Conservation (phyloP, 192 early-diverging fungal genomes). For the Mortierella hygrophila region DNA sequence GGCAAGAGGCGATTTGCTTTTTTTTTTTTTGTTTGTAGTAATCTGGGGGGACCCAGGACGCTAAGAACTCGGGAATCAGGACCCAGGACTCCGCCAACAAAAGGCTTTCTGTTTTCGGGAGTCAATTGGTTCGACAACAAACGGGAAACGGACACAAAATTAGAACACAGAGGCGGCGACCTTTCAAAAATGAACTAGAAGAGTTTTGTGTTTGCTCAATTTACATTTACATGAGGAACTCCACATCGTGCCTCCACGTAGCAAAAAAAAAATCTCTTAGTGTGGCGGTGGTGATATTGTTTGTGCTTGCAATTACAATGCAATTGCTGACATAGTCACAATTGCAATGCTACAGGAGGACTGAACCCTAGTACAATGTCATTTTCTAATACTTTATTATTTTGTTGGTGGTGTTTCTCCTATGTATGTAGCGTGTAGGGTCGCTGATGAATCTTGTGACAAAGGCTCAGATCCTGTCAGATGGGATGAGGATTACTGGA, state of each 20-base stretch:
- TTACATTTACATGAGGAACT: constrained; percentile 29
- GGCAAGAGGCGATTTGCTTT: background rate
- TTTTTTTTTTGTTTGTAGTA: background rate
- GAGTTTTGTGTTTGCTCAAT: background rate
- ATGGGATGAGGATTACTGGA: constrained; percentile 44
- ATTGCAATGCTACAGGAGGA: background rate
- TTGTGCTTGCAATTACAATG: background rate
- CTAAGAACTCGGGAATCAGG: background rate
- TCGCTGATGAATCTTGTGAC: constrained; percentile 30
- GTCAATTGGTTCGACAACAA: background rate
- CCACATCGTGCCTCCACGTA: constrained; percentile 36
- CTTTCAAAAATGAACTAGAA: background rate
- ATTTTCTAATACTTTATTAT: background rate
- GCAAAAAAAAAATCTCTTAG: constrained; percentile 15
- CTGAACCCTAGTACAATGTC: background rate
- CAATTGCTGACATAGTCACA: background rate
- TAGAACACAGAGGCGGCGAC: background rate
- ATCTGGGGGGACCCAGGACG: background rate
- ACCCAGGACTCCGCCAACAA: background rate
- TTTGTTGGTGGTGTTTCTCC: background rate
- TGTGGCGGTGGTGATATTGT: background rate
- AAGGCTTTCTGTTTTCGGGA: background rate
- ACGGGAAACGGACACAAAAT: background rate
- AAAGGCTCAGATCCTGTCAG: constrained; percentile 44
- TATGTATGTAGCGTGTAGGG: constrained; percentile 27